Evolutionary conservation across 2,329 filamentous ascomycete genomes (phyloP).

Genomic region (Colletotrichum lentis): DNA sequence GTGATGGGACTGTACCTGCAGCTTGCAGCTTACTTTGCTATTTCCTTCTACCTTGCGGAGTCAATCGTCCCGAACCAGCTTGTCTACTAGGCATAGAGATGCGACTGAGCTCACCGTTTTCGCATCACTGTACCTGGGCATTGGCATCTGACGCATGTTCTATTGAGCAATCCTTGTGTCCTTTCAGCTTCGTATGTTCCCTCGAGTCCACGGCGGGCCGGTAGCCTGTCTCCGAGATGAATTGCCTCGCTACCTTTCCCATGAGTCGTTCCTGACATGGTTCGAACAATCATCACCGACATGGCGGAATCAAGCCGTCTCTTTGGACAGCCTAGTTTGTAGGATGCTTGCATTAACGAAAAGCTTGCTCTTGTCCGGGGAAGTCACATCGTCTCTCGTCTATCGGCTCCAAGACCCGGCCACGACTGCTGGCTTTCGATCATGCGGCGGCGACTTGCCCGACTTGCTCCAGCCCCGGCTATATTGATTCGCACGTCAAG

Average conservation of each 20-base stretch:
- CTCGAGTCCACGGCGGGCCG: background rate
- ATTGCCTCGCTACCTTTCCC: background rate
- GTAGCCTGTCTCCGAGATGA: background rate
- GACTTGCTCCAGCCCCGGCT: background rate
- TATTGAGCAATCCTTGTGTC: background rate
- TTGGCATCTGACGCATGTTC: background rate
- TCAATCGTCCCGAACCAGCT: background rate
- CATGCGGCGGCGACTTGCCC: background rate
- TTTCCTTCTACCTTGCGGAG: slow-evolving; percentile 15
- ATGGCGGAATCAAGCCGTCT: background rate
- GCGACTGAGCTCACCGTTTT: background rate
- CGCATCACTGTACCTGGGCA: background rate
- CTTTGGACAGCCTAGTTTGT: background rate
- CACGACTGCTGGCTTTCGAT: background rate
- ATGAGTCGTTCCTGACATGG: background rate
- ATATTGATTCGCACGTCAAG: no score
- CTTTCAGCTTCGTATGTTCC: background rate
- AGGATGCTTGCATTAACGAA: background rate
- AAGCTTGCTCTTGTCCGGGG: background rate
- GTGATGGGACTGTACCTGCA: slow-evolving; percentile 12
- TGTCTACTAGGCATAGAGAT: slow-evolving; percentile 8
- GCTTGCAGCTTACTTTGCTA: slow-evolving; percentile 1
- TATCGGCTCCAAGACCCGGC: slow-evolving; percentile 1
- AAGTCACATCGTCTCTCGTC: background rate
- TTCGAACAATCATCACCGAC: background rate